A percentile compares a stretch with the other conserved stretches of the same genome.
phyloP scores from a whole-genome alignment of 1,284 basidiomycete genomes.

The Ceratobasidium sp. region DNA sequence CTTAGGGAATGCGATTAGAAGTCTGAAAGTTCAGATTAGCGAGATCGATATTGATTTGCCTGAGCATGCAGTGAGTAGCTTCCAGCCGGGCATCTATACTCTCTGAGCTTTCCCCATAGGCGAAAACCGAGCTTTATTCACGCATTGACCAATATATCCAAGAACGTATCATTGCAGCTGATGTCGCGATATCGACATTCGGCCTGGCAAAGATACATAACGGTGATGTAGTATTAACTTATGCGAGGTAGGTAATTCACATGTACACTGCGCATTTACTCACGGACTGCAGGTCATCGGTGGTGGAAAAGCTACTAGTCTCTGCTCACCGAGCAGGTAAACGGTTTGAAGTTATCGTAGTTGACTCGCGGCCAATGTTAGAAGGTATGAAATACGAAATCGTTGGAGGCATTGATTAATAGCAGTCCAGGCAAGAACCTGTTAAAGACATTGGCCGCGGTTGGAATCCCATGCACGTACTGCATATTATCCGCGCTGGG shows the following conservation, averaged over 20 bases:
- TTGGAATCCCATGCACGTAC: conserved; percentile 88
- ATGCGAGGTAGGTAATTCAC: conserved; percentile 68
- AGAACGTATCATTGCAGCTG: conserved; percentile 92
- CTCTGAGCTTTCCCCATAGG: conserved; percentile 56
- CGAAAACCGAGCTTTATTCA: conserved; percentile 82
- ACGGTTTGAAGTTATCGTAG: conserved; percentile 86
- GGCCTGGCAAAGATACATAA: conserved; percentile 93
- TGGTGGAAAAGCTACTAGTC: conserved; percentile 90
- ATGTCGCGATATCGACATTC: conserved; percentile 89
- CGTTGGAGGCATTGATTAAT: neutral
- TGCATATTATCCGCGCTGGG: conserved; percentile 88
- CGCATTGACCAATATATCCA: conserved; percentile 94
- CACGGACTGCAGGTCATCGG: conserved; percentile 71
- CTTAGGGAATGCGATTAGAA: conserved; percentile 92
- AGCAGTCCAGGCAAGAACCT: conserved; percentile 74
- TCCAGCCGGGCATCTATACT: neutral
- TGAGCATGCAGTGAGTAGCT: conserved; percentile 82
- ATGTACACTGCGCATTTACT: conserved; percentile 40
- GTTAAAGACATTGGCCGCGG: conserved; percentile 72
- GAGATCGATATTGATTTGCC: conserved; percentile 88
- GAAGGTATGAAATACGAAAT: conserved; percentile 66
- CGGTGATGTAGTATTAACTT: conserved; percentile 91
- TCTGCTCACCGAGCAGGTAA: conserved; percentile 76
- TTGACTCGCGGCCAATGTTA: conserved; percentile 92
- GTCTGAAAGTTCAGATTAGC: conserved; percentile 96